Evolutionary conservation across 768 basidiomycete genomes (phyloP), one percentile per base, ranked within the genome.

Genomic region (Termitomyces sp.): DNA sequence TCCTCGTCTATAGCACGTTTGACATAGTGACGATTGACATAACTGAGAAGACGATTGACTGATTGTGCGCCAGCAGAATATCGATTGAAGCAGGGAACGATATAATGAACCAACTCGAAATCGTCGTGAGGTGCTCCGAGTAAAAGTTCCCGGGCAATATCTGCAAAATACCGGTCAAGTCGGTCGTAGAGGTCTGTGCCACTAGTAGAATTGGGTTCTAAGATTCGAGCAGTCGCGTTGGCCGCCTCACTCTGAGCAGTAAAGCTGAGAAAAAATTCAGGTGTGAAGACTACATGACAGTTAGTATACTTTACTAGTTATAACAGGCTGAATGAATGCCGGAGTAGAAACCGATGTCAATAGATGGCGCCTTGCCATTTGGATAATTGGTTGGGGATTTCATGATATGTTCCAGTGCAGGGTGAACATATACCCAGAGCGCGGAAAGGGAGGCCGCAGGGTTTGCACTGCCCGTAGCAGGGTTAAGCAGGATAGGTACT

Each of bases 321-420:
- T 91, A 90, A 56, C 84, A 84, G n/a, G 88, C 86, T 20, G 88
- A 88, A 70, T 90, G 87, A 41, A 90, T 85, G 58, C 87, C 87
- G 67, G 87, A 83, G 66, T 90, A 88, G 62, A 88, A 87, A 28
- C 73, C 79, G 56, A 87, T 78, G 62, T 89, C 88, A 63, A 90
- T 83, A 13, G 85, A 74, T 36, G 89, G 88, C 6, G 86, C 83
- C 67, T 86, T 88, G 52, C 74, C 73, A 61, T 74, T 70, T 52
- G 74, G 62, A 61, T 78, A 75, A 66, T 86, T 84, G 32, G 82
- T 80, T 30, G 87, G 79, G n/a, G 81, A 81, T 62, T 85, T 85
- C 57, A 90, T 74, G 67, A 90, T 89, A 68, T 90, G 87, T 66
- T 90, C 84, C 40, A 90, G 73, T 26, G 88, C 88, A 33, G 90